Evolutionary conservation across 169 alveolate genomes (phyloP), one percentile per base, ranked within the genome.

Genomic region (Ichthyophthirius multifiliis): DNA sequence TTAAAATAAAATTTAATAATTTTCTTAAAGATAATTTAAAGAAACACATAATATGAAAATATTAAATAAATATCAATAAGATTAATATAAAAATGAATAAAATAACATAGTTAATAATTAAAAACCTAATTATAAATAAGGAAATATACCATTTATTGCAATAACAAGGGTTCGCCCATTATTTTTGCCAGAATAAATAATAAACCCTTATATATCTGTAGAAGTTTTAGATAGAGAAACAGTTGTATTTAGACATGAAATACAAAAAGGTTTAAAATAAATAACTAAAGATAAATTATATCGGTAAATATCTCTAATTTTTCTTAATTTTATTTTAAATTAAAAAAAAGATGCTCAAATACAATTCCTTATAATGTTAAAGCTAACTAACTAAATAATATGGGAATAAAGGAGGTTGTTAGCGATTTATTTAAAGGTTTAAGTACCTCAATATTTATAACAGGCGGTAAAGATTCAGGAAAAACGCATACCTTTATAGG

Each of bases 151-250:
- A 3, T 55, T 55, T 55, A 39, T 27, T 6, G 71, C 71, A 0
- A 27, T 27, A 10, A 13, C 31, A 55, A 55, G 71, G 18, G 71
- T 55, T 4, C 23, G 71, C 13, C 71, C 71, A 27, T 55, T 55
- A 55, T 55, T 55, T 39, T 39, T 55, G 31, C 71, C 71, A 27
- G 71, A 55, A 27, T 10, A 55, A 7, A 55, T 55, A 39, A 55
- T 34, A 27, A 55, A 55, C 31, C 71, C 71, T 55, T 55, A 55
- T 12, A 20, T 3, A 27, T 55, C 71, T 27, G 31, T 55, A 10
- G 71, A 55, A 55, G 71, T 55, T 4, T 39, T 55, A 27, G 71
- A 55, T 55, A 55, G 71, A 39, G 71, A 55, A 55, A 27, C 71
- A 0, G 71, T 55, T 20, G 31, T 55, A 15, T 55, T 55, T 5